Evolutionary conservation across 2,329 filamentous ascomycete species (phyloP).

Genomic region (Grosmannia penicillata): DNA sequence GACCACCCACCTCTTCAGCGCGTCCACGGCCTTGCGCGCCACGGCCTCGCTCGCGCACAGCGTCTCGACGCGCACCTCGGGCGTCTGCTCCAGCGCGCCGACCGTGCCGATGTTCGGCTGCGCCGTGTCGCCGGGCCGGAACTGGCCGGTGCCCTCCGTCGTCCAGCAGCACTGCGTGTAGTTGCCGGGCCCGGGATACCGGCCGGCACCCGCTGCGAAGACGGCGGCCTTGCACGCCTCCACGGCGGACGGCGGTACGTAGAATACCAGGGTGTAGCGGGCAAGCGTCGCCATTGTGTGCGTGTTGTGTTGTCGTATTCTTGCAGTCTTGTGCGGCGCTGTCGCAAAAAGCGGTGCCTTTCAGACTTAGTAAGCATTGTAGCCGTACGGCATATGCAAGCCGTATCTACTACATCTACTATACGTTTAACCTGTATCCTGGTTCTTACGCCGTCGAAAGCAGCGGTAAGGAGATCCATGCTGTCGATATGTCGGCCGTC

Average conservation of each 20-base stretch:
- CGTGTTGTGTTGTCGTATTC: too few species aligned
- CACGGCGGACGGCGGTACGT: conserved; percentile 28
- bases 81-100: conserved; percentile 35
- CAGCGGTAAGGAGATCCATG: too few species aligned
- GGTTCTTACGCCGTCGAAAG: too few species aligned
- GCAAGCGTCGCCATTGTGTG: conserved; percentile 7
- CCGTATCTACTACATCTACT: too few species aligned
- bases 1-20: conserved; percentile 47
- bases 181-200: conserved; percentile 30
- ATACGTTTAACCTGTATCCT: too few species aligned
- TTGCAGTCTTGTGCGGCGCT: too few species aligned
- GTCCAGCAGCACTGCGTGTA: conserved; percentile 42
- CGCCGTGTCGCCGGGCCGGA: conserved; percentile 44
- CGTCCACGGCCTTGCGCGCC: conserved; percentile 40
- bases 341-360: too few species aligned
- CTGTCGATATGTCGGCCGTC: too few species aligned
- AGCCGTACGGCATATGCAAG: too few species aligned
- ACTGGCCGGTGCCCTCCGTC: conserved; percentile 45
- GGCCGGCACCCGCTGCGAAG: conserved; percentile 42
- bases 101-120: conserved; percentile 47
- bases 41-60: conserved; percentile 45
- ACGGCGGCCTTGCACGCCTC: conserved; percentile 38
- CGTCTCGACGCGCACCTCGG: conserved; percentile 49
- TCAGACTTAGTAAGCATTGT: too few species aligned
- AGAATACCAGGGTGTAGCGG: conserved; percentile 31